These are phyloP conservation scores for Nymphaea thermarum DNA, from an alignment of 164 flowering plant species.

Conservation along the genomic window DNA sequence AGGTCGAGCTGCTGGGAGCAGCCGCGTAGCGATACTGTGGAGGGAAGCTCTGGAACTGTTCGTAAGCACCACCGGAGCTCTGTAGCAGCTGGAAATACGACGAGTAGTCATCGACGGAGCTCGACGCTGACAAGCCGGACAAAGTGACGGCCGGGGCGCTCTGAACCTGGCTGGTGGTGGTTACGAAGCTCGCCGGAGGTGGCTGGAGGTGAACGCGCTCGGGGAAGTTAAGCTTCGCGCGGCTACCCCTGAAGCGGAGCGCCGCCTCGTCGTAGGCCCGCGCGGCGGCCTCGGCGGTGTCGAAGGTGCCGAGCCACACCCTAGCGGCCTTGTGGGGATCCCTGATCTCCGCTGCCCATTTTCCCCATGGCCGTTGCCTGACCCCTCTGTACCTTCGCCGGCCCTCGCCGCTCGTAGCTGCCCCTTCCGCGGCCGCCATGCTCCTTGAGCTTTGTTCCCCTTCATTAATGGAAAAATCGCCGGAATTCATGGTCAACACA, in stretches of 20 bases:
- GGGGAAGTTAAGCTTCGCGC: slow-evolving; percentile 73
- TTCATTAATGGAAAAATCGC: too few species aligned
- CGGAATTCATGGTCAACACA: too few species aligned
- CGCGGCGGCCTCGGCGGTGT: slow-evolving; percentile 76
- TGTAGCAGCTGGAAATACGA: slow-evolving; percentile 46
- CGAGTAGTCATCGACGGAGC: slow-evolving; percentile 31
- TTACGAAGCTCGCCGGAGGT: slow-evolving; percentile 7
- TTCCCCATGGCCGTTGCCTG: slow-evolving; percentile 77
- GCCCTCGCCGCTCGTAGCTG: slow-evolving; percentile 14
- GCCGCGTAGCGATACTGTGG: too few species aligned
- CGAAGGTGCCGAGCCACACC: slow-evolving; percentile 78
- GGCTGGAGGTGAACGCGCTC: slow-evolving; percentile 36
- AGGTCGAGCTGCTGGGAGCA: too few species aligned
- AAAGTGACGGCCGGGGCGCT: slow-evolving; percentile 14
- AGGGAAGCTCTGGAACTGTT: too few species aligned
- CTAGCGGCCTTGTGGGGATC: slow-evolving; percentile 77
- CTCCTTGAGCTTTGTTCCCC: too few species aligned
- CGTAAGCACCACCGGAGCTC: slow-evolving; percentile 7
- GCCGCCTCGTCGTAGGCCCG: slow-evolving; percentile 75
- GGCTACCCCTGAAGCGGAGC: slow-evolving; percentile 60
- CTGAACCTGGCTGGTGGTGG: slow-evolving; percentile 9
- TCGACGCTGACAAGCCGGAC: slow-evolving; percentile 4
- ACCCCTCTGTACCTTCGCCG: slow-evolving; percentile 65
- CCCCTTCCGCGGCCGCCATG: background rate
- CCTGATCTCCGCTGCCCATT: slow-evolving; percentile 82